Evolutionary conservation across 1,139 yeast genomes (phyloP), one percentile per base, ranked within the genome.

Genomic region (Suhomyces kunorum): DNA sequence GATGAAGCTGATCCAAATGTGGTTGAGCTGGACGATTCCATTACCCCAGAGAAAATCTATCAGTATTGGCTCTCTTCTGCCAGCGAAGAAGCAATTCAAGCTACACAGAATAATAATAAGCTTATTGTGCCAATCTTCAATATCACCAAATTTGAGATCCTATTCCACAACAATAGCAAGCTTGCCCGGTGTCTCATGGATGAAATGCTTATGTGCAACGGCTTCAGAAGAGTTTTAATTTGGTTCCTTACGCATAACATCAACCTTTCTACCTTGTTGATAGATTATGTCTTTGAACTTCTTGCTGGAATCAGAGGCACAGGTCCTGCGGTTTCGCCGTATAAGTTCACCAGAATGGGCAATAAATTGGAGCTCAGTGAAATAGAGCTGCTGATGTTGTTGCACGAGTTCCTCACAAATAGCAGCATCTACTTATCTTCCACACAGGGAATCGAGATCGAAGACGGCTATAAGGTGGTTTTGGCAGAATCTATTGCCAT

Each of bases 201-300:
- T 59, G 90, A 84, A 58, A 64, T 84, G 70, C 63, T 83, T 36
- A 81, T 83, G 86, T 75, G 80, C 42, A 62, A 65, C 39, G 87
- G 87, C 0, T 74, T 71, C 48, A 68, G 89, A 46, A 59, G 87
- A 28, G 75, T 74, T 0, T 54, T 82, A n/a, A 78, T 84, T 27
- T 81, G 87, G 87, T 78, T 75, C 46, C 53, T 84, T 12, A 80
- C 88, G 1, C 86, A 81, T 54, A 70, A 75, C 33, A 54, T 80
- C 23, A 79, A 78, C 38, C 74, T 80, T 41, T 71, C 81, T 40
- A 53, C 79, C 32, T 66, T 78, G 12, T 51, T 64, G 24, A 64
- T 72, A 16, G 81, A 80, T 51, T 84, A 83, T 54, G 70, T 83
- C 8, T 82, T 74, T 56, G 85, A 81, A 51, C 56, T 83, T 13